Conservation (phyloP, 2,329 filamentous ascomycete species). For the Colletotrichum caudatum region DNA sequence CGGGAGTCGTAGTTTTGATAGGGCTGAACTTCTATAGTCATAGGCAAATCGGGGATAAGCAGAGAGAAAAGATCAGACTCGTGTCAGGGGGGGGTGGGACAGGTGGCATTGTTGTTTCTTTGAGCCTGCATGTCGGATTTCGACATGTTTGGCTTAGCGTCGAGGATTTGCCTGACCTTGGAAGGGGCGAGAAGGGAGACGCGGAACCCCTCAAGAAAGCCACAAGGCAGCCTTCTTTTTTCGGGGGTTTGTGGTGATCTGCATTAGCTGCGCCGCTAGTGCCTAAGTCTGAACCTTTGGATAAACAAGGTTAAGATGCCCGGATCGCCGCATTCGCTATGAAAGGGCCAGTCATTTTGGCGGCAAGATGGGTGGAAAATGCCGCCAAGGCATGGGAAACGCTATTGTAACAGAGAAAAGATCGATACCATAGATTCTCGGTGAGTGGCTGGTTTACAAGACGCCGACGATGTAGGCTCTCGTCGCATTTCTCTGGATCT, state of each 20-base stretch:
- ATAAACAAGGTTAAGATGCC: not conserved
- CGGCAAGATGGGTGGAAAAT: not conserved
- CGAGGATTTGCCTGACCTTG: slow-evolving; percentile 2
- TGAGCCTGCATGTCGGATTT: slow-evolving; percentile 31
- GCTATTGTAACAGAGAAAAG: not conserved
- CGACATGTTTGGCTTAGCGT: slow-evolving; percentile 37
- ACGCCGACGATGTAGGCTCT: not conserved
- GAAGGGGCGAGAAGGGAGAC: not conserved
- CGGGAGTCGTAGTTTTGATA: slow-evolving; percentile 11
- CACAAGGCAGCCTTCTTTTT: slow-evolving; percentile 31
- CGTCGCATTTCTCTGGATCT: not conserved
- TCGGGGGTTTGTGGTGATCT: slow-evolving; percentile 30
- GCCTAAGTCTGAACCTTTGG: slow-evolving; percentile 2
- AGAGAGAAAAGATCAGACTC: not conserved
- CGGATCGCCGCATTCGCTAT: not conserved
- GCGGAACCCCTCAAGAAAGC: slow-evolving; percentile 15
- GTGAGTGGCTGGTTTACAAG: not conserved
- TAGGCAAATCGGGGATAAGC: slow-evolving; percentile 24
- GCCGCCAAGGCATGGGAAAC: not conserved
- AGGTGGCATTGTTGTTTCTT: slow-evolving; percentile 30
- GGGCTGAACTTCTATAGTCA: slow-evolving; percentile 38
- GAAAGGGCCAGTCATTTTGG: slow-evolving; percentile 9
- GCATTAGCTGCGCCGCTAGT: slow-evolving; percentile 37
- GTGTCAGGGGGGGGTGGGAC: slow-evolving; percentile 1
- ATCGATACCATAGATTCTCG: not conserved